Evolutionary conservation across 202 grass and related monocot genomes (phyloP).

Genomic region (Panicum hallii): DNA sequence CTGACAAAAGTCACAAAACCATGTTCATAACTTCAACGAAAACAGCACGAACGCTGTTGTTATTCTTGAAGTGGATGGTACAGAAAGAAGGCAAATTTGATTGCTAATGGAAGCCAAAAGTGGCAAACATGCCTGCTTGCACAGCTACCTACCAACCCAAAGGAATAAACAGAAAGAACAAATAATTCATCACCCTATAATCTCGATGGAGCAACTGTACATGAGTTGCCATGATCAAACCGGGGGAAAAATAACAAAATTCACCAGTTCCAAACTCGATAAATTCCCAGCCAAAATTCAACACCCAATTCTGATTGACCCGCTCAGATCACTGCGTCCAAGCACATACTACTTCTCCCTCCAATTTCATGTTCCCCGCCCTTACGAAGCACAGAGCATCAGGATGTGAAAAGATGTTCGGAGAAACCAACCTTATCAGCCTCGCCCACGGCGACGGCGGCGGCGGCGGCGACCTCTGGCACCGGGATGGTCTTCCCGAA

Average conservation of each 20-base stretch:
- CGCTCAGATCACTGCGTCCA: not conserved
- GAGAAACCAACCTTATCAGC: constrained; percentile 55
- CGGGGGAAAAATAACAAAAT: not conserved
- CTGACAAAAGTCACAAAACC: not conserved
- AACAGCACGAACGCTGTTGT: constrained; percentile 22
- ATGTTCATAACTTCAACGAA: not conserved
- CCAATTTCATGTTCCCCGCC: not conserved
- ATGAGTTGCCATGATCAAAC: constrained; percentile 22
- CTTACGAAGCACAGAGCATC: not conserved
- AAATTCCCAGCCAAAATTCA: not conserved
- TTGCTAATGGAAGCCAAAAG: constrained; percentile 32
- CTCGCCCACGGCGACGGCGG: constrained; percentile 9
- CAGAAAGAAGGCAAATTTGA: not conserved
- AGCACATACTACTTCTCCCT: not conserved
- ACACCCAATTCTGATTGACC: constrained; percentile 11
- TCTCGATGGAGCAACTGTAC: not conserved
- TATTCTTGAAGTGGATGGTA: not conserved
- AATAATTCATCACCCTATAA: not conserved
- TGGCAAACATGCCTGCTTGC: not conserved
- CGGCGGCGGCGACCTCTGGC: constrained; percentile 27
- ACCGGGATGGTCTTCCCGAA: constrained; percentile 89
- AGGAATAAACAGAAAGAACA: not conserved
- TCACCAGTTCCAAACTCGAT: not conserved
- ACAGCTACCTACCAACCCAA: not conserved
- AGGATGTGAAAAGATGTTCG: not conserved